Percentiles rank a stretch among this genome's conserved stretches.
Conservation (phyloP, 805 yeast species). For the Candida maltosa region DNA sequence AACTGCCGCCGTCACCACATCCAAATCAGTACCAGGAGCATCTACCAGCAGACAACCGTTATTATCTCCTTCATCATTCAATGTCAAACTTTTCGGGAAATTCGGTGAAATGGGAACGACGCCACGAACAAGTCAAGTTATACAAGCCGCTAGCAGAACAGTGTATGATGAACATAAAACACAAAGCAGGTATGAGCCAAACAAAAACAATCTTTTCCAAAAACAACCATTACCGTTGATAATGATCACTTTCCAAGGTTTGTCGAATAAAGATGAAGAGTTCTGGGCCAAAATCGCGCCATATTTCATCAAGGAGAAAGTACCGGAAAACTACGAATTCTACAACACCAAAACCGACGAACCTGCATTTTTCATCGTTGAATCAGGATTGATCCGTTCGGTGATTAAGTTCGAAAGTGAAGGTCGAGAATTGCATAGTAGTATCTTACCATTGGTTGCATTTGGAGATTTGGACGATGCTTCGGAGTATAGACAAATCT, state of each 20-base stretch:
- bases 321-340: slow-evolving; percentile 44
- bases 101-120: slow-evolving; percentile 22
- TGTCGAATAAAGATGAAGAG: slow-evolving; percentile 42
- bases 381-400: slow-evolving; percentile 39
- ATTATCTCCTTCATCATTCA: slow-evolving; percentile 2
- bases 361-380: slow-evolving; percentile 59
- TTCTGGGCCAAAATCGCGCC: slow-evolving; percentile 67
- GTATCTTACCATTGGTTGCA: slow-evolving; percentile 68
- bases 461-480: slow-evolving; percentile 55
- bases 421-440: slow-evolving; percentile 31
- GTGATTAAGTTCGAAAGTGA: slow-evolving; percentile 37
- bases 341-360: slow-evolving; percentile 44
- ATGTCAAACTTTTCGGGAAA: slow-evolving; percentile 1
- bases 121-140: slow-evolving; percentile 51
- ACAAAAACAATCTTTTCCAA: slow-evolving; percentile 29
- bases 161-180: slow-evolving; percentile 38
- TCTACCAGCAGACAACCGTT: background rate
- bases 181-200: slow-evolving; percentile 49
- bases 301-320: slow-evolving; percentile 46
- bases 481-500: slow-evolving; percentile 39
- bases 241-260: slow-evolving; percentile 61
- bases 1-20: background rate
- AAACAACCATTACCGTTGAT: slow-evolving; percentile 62
- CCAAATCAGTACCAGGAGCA: slow-evolving; percentile 3
- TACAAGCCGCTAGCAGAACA: slow-evolving; percentile 49